Base-by-base conservation (phyloP, 1,139 yeast genomes). In the Yamadazyma triangularis region DNA sequence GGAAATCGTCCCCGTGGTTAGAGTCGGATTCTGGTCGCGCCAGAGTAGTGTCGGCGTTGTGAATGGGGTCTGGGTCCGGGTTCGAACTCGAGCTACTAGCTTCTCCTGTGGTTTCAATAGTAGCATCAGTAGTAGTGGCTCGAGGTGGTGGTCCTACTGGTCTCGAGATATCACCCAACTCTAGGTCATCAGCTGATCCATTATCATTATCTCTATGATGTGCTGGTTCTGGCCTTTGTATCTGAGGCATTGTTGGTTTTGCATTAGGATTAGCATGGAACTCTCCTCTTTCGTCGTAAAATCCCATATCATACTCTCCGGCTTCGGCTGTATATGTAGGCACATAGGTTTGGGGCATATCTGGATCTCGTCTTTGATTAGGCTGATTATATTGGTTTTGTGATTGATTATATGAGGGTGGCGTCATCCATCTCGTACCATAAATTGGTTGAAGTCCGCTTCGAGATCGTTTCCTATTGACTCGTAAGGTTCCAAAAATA, bases 381-480 rank as follows among this genome's bases (percentile, higher is more conserved):
- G 70, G 67, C 33, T 63, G 70, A 29, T 68, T 66, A 44, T 79
- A 76, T 35, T 77, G 80, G 34, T 64, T 66, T 46, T 84, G 87
- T 3, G 91, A 74, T 47, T 82, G 91, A 38, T 70, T 58, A 51
- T 88, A 87, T n/a, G 83, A 69, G 0, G 96, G 95, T 4, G 96
- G 96, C 0, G 94, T 81, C 70, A 88, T 73, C 93, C 96, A 88
- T 8, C 86, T 76, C 1, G 96, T 87, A 7, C 94, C 94, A 36
- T 78, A 70, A 4, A 87, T 65, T 0, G 96, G 96, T 19, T 68
- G 69, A 24, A 66, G 63, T 4, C 96, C 96, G 24, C 61, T 56
- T 22, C 53, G 64, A 2, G 73, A 63, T 49, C 96, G 68, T 36
- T 70, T 66, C 31, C 69, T 71, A 44, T 87, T 85, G 23, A 79